Percentiles rank a stretch among this genome's conserved stretches.
Evolutionary conservation across 2,329 filamentous ascomycete species (phyloP).

Genomic region (Fusarium robinianum): DNA sequence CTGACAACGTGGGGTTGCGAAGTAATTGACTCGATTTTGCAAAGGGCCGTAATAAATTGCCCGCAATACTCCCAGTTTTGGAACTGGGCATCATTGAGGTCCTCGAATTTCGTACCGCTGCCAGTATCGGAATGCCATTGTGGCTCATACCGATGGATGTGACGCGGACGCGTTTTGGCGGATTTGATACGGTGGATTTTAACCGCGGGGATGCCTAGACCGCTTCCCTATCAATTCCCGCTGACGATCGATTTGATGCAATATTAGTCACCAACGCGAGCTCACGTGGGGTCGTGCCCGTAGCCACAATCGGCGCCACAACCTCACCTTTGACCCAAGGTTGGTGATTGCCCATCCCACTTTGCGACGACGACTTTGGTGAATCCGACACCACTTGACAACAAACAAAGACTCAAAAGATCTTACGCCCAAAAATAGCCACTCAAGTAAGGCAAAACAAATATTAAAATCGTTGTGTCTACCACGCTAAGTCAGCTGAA

Average conservation of each 20-base stretch:
- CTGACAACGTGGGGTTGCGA: slow-evolving; percentile 24
- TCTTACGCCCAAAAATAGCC: no score
- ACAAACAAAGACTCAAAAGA: slow-evolving; percentile 9
- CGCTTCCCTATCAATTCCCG: no score
- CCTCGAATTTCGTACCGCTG: slow-evolving; percentile 18
- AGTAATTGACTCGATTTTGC: slow-evolving; percentile 20
- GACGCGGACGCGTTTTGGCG: no score
- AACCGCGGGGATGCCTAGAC: no score
- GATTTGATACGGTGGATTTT: slow-evolving; percentile 21
- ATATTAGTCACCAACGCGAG: slow-evolving; percentile 46
- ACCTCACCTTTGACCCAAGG: slow-evolving; percentile 28
- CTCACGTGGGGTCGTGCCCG: slow-evolving; percentile 42
- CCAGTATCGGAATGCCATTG: slow-evolving; percentile 31
- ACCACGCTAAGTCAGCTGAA: background rate
- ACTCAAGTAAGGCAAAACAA: no score
- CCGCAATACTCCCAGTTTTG: slow-evolving; percentile 28
- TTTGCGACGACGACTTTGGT: slow-evolving; percentile 31
- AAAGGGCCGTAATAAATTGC: slow-evolving; percentile 38
- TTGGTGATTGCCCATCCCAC: slow-evolving; percentile 33
- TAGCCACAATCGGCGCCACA: slow-evolving; percentile 22
- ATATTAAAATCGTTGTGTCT: no score
- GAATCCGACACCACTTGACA: slow-evolving; percentile 17
- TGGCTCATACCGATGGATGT: slow-evolving; percentile 32
- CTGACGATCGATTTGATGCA: no score
- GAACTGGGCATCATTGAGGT: slow-evolving; percentile 28